Percentiles rank a stretch among this genome's conserved stretches.
Conservation (phyloP, 352 stramenopile genomes). For the Pythium rishiriense region DNA sequence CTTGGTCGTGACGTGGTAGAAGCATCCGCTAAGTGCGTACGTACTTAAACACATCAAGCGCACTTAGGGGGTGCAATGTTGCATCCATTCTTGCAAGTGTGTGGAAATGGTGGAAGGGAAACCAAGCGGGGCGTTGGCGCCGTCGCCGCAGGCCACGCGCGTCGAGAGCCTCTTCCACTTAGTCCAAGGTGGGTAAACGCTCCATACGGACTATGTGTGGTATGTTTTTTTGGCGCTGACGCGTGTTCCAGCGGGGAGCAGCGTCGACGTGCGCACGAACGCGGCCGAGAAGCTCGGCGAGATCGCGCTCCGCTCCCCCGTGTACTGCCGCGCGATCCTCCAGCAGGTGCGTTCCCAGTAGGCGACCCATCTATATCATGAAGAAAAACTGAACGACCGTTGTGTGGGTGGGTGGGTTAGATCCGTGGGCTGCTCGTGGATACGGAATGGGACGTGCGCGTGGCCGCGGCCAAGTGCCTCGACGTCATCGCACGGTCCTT, state of each 20-base stretch:
- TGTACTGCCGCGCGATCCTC: conserved; percentile 55
- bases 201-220: background rate
- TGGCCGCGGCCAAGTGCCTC: conserved; percentile 67
- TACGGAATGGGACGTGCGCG: conserved; percentile 67
- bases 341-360: conserved; percentile 41
- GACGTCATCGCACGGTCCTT: conserved; percentile 54
- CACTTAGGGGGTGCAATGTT: conserved; percentile 13
- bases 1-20: too few relatives aligned
- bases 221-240: too few relatives aligned
- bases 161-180: conserved; percentile 82
- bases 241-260: conserved; percentile 68
- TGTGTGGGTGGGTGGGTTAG: conserved; percentile 19
- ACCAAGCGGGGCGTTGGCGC: background rate
- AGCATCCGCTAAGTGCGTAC: background rate
- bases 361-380: too few relatives aligned
- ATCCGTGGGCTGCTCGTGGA: conserved; percentile 53
- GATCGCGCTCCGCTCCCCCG: conserved; percentile 46
- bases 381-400: too few relatives aligned
- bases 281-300: conserved; percentile 73
- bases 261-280: conserved; percentile 61
- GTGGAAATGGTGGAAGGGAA: background rate
- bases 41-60: conserved; percentile 2
- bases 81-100: background rate
- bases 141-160: conserved; percentile 51
- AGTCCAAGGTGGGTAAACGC: conserved; percentile 53